Evolutionary conservation across 352 stramenopile species (phyloP).

Genomic region (Globisporangium paroecandrum): DNA sequence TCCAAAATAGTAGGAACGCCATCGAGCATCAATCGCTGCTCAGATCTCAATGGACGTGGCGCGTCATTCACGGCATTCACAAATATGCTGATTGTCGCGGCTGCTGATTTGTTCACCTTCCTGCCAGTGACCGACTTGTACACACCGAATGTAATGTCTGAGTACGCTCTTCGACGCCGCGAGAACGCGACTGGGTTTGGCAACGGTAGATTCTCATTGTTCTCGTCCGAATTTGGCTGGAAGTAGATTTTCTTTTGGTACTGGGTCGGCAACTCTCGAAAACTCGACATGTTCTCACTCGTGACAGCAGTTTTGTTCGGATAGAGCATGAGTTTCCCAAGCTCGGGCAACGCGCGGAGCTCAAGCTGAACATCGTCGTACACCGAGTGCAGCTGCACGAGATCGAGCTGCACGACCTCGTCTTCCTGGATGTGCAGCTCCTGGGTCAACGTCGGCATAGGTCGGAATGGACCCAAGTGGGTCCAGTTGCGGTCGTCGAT

Average conservation of each 20-base stretch:
- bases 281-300: conserved; percentile 31
- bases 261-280: conserved; percentile 39
- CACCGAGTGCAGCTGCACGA: conserved; percentile 55
- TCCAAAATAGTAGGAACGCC: conserved; percentile 25
- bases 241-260: conserved; percentile 57
- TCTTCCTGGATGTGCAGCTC: conserved; percentile 45
- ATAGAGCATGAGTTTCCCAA: conserved; percentile 48
- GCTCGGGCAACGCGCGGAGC: conserved; percentile 39
- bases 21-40: conserved; percentile 25
- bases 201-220: conserved; percentile 42
- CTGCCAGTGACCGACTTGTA: conserved; percentile 24
- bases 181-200: conserved; percentile 35
- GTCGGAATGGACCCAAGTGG: conserved; percentile 36
- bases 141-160: conserved; percentile 31
- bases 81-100: conserved; percentile 46
- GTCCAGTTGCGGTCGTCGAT: conserved; percentile 21
- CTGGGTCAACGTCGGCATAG: conserved; percentile 31
- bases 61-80: conserved; percentile 49
- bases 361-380: conserved; percentile 61
- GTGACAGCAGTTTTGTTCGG: conserved; percentile 45
- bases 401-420: conserved; percentile 37
- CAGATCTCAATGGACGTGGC: conserved; percentile 21
- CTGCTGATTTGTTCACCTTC: conserved; percentile 21
- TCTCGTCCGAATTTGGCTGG: conserved; percentile 34
- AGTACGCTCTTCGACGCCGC: conserved; percentile 33